These are phyloP conservation scores for Trametes cubensis DNA, from an alignment of 768 basidiomycete species.

Conservation along the genomic window DNA sequence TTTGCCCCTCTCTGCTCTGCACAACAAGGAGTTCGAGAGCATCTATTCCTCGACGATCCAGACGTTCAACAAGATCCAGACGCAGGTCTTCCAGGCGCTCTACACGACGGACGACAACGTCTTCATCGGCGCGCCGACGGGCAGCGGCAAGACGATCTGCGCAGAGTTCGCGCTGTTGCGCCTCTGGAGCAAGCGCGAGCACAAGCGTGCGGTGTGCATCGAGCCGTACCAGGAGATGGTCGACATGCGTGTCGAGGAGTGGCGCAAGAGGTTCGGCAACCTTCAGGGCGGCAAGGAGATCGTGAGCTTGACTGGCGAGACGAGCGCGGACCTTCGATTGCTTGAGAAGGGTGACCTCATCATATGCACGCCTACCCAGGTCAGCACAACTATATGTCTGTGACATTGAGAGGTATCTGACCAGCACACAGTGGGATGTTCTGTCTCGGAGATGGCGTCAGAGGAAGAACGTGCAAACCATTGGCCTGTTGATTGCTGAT, in stretches of 20 bases:
- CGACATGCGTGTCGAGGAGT: slow-evolving; percentile 85
- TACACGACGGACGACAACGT: slow-evolving; percentile 97
- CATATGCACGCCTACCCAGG: slow-evolving; percentile 91
- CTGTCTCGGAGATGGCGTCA: slow-evolving; percentile 95
- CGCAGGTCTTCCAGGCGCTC: slow-evolving; percentile 97
- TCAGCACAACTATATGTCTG: slow-evolving; percentile 38
- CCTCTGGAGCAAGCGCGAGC: slow-evolving; percentile 89
- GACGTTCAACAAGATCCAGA: slow-evolving; percentile 98
- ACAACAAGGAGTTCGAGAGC: slow-evolving; percentile 89
- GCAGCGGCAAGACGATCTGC: slow-evolving; percentile 96
- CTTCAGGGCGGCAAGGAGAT: slow-evolving; percentile 94
- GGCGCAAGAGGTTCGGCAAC: slow-evolving; percentile 79
- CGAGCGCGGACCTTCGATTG: slow-evolving; percentile 85
- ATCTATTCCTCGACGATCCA: slow-evolving; percentile 81
- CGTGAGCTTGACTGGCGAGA: slow-evolving; percentile 91
- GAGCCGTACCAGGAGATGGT: slow-evolving; percentile 99
- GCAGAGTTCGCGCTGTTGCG: slow-evolving; percentile 95
- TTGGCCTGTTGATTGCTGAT: slow-evolving; percentile 92
- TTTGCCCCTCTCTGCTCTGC: slow-evolving; percentile 86
- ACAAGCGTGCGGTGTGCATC: slow-evolving; percentile 87
- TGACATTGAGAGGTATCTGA: neutral
- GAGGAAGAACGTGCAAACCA: slow-evolving; percentile 92
- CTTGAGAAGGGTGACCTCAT: slow-evolving; percentile 92
- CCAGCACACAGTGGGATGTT: slow-evolving; percentile 79
- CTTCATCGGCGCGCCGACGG: slow-evolving; percentile 95